These are phyloP conservation scores for Camellia lanceoleosa DNA, from an alignment of 148 eudicot genomes.

Conservation along the genomic window DNA sequence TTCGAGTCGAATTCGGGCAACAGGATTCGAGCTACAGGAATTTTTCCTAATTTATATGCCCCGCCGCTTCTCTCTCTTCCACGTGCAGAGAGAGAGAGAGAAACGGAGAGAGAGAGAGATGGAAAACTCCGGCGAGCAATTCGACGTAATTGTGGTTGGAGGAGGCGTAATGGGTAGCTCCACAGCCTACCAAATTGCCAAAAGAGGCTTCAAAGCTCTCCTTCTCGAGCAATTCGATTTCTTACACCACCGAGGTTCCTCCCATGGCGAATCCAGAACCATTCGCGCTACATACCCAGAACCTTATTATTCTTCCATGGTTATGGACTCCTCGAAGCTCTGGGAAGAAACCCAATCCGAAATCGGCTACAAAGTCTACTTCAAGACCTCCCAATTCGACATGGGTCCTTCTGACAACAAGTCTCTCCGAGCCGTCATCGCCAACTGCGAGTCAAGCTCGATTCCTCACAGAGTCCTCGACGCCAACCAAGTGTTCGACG, in stretches of 20 bases:
- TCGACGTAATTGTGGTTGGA: too few relatives aligned
- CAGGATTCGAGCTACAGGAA: too few relatives aligned
- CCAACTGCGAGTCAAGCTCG: slow-evolving; percentile 39
- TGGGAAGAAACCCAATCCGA: slow-evolving; percentile 66
- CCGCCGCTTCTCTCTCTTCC: too few relatives aligned
- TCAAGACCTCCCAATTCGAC: slow-evolving; percentile 62
- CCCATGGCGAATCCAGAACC: slow-evolving; percentile 96
- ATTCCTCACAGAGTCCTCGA: slow-evolving; percentile 36
- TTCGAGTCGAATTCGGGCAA: too few relatives aligned
- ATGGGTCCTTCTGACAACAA: slow-evolving; percentile 45
- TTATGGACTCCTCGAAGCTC: slow-evolving; percentile 41
- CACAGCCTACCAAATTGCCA: too few relatives aligned
- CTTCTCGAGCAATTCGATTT: slow-evolving; percentile 85
- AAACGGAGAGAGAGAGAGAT: too few relatives aligned
- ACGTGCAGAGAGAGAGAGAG: too few relatives aligned
- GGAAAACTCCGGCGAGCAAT: too few relatives aligned
- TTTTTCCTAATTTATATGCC: too few relatives aligned
- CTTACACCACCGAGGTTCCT: slow-evolving; percentile 88
- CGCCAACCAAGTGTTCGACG: slow-evolving; percentile 21
- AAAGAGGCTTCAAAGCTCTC: too few relatives aligned
- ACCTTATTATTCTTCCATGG: slow-evolving; percentile 66
- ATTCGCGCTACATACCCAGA: slow-evolving; percentile 83
- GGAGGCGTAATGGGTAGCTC: too few relatives aligned
- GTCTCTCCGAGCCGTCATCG: slow-evolving; percentile 45
- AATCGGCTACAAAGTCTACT: slow-evolving; percentile 66